A percentile compares a stretch with the other conserved stretches of the same genome.
phyloP scores from a whole-genome alignment of 2,329 filamentous ascomycete genomes.

The Colletotrichum navitas region DNA sequence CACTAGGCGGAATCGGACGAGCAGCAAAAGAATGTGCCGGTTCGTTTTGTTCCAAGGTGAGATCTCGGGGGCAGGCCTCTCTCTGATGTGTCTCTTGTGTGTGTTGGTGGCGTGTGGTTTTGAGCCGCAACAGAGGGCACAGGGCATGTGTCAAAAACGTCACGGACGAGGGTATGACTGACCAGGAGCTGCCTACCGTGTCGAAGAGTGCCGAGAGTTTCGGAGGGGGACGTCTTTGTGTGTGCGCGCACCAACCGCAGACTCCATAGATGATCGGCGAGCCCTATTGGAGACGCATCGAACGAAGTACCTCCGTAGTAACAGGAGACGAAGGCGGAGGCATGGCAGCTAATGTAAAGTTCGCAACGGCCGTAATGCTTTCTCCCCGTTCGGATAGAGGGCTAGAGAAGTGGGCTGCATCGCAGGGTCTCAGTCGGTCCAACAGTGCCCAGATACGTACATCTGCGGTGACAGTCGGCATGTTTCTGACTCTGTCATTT shows the following conservation, averaged over 20 bases:
- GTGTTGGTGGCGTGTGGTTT: conserved; percentile 9
- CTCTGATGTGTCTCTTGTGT: conserved; percentile 8
- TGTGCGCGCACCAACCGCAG: not conserved
- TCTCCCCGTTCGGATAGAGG: not conserved
- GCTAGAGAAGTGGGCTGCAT: not conserved
- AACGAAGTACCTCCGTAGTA: not conserved
- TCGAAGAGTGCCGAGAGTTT: not conserved
- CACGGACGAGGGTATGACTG: not conserved
- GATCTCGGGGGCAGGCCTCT: conserved; percentile 27
- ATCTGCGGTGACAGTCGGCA: not conserved
- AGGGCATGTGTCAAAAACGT: not conserved
- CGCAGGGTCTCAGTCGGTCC: not conserved
- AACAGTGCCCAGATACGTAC: not conserved
- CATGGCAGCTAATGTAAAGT: not conserved
- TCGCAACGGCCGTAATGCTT: conserved; percentile 20
- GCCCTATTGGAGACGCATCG: not conserved
- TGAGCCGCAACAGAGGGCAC: conserved; percentile 10
- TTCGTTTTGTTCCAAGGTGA: conserved; percentile 20
- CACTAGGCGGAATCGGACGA: not conserved
- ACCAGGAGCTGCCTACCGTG: not conserved
- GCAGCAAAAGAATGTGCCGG: conserved; percentile 5
- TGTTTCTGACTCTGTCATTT: conserved; percentile 16
- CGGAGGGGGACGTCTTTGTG: not conserved
- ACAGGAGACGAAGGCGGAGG: not conserved
- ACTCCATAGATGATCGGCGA: not conserved